A percentile compares a stretch with the other conserved stretches of the same genome.
Evolutionary conservation across 2,329 filamentous ascomycete genomes (phyloP).

Genomic region (Hypomyces rosellus): DNA sequence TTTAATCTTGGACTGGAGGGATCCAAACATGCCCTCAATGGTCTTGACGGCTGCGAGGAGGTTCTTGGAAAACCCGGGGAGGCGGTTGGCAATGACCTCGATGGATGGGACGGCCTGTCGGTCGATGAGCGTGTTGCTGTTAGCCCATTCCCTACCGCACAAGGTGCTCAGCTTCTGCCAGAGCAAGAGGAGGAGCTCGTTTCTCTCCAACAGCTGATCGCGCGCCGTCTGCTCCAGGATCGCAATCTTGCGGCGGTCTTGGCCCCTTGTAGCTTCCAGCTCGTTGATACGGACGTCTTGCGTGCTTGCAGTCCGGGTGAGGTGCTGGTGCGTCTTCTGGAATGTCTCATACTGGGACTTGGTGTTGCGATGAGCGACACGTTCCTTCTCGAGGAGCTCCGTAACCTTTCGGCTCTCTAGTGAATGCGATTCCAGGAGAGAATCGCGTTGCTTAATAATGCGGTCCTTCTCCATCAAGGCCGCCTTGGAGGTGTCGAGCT

Average conservation of each 20-base stretch:
- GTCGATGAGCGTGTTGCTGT: slow-evolving; percentile 83
- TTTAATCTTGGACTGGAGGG: slow-evolving; percentile 75
- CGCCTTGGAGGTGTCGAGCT: slow-evolving; percentile 72
- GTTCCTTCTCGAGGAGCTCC: slow-evolving; percentile 87
- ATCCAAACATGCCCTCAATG: slow-evolving; percentile 71
- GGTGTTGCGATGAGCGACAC: slow-evolving; percentile 75
- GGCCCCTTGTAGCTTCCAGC: slow-evolving; percentile 70
- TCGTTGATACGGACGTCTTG: slow-evolving; percentile 82
- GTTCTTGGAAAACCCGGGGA: slow-evolving; percentile 86
- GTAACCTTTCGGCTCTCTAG: slow-evolving; percentile 79
- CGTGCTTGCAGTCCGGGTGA: slow-evolving; percentile 76
- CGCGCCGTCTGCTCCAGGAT: slow-evolving; percentile 73
- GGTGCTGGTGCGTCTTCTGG: slow-evolving; percentile 80
- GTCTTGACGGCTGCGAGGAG: slow-evolving; percentile 80
- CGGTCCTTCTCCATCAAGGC: slow-evolving; percentile 85
- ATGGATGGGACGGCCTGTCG: slow-evolving; percentile 75
- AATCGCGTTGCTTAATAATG: slow-evolving; percentile 82
- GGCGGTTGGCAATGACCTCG: slow-evolving; percentile 77
- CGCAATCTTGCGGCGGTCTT: slow-evolving; percentile 71
- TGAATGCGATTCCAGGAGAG: slow-evolving; percentile 79
- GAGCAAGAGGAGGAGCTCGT: slow-evolving; percentile 77
- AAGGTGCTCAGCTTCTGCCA: slow-evolving; percentile 84
- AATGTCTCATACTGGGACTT: slow-evolving; percentile 83
- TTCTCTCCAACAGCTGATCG: slow-evolving; percentile 84
- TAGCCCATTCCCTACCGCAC: slow-evolving; percentile 87